phyloP scores from a whole-genome alignment of 2,329 filamentous ascomycete genomes.

The Amauroascus niger region DNA sequence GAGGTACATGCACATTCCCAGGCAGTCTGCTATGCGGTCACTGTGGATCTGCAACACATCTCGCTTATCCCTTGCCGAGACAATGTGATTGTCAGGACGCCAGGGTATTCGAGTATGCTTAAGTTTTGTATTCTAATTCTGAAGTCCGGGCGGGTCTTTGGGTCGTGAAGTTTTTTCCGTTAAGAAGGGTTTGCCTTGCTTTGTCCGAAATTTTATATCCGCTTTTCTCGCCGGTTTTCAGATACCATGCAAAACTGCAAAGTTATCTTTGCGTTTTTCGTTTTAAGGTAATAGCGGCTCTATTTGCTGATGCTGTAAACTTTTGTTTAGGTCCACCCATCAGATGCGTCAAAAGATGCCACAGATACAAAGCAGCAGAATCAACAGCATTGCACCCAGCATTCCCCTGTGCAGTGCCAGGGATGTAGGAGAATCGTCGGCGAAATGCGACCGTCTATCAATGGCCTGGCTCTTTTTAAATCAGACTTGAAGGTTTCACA shows the following conservation, averaged over 20 bases:
- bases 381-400: neutral
- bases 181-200: neutral
- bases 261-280: neutral
- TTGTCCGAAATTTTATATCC: too few species aligned
- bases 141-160: neutral
- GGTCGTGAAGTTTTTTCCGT: neutral
- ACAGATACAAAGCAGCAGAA: neutral
- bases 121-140: neutral
- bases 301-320: neutral
- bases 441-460: slow-evolving; percentile 30
- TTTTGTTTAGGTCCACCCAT: neutral
- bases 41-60: neutral
- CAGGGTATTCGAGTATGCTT: neutral
- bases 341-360: neutral
- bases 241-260: neutral
- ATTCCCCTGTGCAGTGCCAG: slow-evolving; percentile 22
- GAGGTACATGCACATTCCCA: slow-evolving; percentile 18
- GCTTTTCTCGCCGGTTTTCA: neutral
- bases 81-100: neutral
- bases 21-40: neutral
- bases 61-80: neutral
- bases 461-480: slow-evolving; percentile 40
- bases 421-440: slow-evolving; percentile 28
- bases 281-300: neutral
- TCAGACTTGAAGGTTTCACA: slow-evolving; percentile 33